Conservation (phyloP, 352 stramenopile genomes). For the Globisporangium spinosum region DNA sequence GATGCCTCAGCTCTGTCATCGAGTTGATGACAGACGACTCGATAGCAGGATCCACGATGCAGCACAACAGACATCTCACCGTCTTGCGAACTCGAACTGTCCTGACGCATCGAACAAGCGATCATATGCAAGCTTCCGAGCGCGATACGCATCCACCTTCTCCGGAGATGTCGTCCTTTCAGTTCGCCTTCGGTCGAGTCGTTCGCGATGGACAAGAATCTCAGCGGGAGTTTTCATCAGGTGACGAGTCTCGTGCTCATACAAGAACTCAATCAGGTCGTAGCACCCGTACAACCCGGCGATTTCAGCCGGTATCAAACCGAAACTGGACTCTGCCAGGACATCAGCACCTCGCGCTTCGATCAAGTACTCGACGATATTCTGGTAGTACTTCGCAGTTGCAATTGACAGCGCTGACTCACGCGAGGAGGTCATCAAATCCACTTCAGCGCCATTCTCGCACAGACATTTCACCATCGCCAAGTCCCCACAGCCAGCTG, state of each 20-base stretch:
- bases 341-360: background rate
- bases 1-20: background rate
- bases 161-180: background rate
- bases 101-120: background rate
- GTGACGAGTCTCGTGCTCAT: background rate
- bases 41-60: too few relatives aligned
- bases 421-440: background rate
- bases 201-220: background rate
- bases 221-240: background rate
- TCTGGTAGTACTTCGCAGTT: background rate
- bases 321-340: background rate
- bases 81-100: background rate
- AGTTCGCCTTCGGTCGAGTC: background rate
- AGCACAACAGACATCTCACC: too few relatives aligned
- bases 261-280: background rate
- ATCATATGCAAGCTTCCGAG: background rate
- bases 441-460: conserved; percentile 1
- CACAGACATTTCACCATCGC: background rate
- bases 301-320: background rate
- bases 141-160: background rate
- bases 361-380: background rate
- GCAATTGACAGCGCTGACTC: background rate
- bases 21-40: background rate
- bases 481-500: background rate
- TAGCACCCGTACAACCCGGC: background rate